Conservation (phyloP, 1,284 basidiomycete genomes). For the Vanrija pseudolonga region DNA sequence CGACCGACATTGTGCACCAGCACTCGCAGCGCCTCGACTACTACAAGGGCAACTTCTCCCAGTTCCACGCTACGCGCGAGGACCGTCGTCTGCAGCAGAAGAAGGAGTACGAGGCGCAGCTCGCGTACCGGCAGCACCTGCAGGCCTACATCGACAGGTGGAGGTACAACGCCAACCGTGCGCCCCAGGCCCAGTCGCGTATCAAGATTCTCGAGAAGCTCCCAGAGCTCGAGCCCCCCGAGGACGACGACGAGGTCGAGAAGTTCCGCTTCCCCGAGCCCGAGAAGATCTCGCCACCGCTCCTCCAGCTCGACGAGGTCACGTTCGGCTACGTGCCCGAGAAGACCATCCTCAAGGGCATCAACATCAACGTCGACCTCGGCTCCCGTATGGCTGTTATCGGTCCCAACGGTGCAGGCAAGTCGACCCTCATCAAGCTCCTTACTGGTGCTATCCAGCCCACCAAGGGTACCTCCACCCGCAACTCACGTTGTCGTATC, state of each 20-base stretch:
- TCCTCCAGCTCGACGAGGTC: conserved; percentile 90
- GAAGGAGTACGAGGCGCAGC: conserved; percentile 92
- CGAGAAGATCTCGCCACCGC: conserved; percentile 92
- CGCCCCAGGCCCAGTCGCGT: conserved; percentile 90
- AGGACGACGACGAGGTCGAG: conserved; percentile 79
- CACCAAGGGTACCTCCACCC: conserved; percentile 72
- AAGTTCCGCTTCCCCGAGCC: conserved; percentile 90
- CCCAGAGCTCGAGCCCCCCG: conserved; percentile 88
- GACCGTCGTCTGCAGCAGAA: conserved; percentile 87
- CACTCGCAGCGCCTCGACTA: conserved; percentile 94
- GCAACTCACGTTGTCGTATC: conserved; percentile 85
- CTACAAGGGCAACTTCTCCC: conserved; percentile 84
- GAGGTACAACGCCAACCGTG: conserved; percentile 91
- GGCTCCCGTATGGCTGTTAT: conserved; percentile 89
- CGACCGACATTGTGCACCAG: conserved; percentile 94
- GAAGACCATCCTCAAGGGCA: conserved; percentile 69
- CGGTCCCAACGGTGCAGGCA: conserved; percentile 61
- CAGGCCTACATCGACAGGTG: conserved; percentile 95
- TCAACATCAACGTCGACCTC: conserved; percentile 86
- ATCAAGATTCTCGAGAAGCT: conserved; percentile 99
- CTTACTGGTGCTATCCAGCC: conserved; percentile 87
- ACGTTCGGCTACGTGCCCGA: conserved; percentile 86
- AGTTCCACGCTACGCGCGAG: conserved; percentile 98
- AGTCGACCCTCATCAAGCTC: conserved; percentile 70
- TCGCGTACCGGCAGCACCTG: conserved; percentile 89